These are phyloP conservation scores for Circinella minor DNA, from an alignment of 371 early-diverging fungal species.

Conservation along the genomic window DNA sequence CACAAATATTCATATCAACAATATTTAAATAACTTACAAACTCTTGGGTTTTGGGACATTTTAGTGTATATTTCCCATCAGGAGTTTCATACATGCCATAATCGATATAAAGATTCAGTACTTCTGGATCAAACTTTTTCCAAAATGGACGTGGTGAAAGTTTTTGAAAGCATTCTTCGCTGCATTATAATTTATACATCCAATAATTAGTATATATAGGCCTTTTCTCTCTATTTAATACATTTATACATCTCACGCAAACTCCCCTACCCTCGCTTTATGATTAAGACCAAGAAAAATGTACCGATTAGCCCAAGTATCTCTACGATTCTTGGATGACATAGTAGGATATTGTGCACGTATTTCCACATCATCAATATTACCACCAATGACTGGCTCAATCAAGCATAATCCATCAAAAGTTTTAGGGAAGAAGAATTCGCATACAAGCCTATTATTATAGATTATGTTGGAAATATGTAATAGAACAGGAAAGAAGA, in stretches of 20 bases:
- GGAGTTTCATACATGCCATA: slow-evolving; percentile 46
- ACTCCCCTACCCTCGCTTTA: not conserved
- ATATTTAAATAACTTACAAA: slow-evolving; percentile 29
- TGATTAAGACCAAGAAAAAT: not conserved
- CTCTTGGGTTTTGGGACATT: slow-evolving; percentile 46
- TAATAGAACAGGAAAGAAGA: too few relatives aligned
- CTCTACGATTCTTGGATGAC: slow-evolving; percentile 24
- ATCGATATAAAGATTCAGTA: slow-evolving; percentile 36
- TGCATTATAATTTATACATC: not conserved
- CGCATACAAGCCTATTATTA: slow-evolving; percentile 35
- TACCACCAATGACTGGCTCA: slow-evolving; percentile 36
- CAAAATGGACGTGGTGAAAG: slow-evolving; percentile 34
- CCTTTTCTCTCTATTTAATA: too few relatives aligned
- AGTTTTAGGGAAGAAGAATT: slow-evolving; percentile 40
- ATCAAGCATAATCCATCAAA: slow-evolving; percentile 40
- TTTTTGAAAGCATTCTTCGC: slow-evolving; percentile 34
- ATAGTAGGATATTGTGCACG: slow-evolving; percentile 25
- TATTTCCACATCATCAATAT: slow-evolving; percentile 20
- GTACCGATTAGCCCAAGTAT: slow-evolving; percentile 23
- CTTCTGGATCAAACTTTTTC: slow-evolving; percentile 43
- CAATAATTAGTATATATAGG: too few relatives aligned
- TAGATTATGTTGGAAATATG: too few relatives aligned
- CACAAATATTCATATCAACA: not conserved
- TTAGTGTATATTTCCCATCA: slow-evolving; percentile 44
- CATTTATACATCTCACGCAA: not conserved